A percentile compares a stretch with the other conserved stretches of the same genome.
These are phyloP conservation scores for Stellera chamaejasme DNA, from an alignment of 345 rosid species.

Conservation along the genomic window DNA sequence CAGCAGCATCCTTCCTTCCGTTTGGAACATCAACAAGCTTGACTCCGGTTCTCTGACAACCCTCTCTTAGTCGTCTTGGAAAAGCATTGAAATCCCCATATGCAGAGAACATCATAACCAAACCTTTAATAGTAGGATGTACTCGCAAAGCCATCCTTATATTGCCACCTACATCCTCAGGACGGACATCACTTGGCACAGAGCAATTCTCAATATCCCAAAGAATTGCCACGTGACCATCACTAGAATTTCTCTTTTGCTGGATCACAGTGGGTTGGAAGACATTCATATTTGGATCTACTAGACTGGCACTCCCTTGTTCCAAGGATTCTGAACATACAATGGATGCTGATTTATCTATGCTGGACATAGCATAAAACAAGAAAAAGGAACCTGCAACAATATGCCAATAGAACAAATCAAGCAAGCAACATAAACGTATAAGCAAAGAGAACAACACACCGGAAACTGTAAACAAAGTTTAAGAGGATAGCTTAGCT, in stretches of 20 bases:
- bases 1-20: conserved; percentile 96
- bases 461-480: not conserved
- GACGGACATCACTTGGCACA: conserved; percentile 83
- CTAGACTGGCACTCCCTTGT: conserved; percentile 14
- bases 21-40: conserved; percentile 93
- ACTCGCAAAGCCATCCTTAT: conserved; percentile 86
- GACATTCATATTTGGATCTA: conserved; percentile 25
- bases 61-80: conserved; percentile 91
- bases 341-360: conserved; percentile 18
- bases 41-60: conserved; percentile 97
- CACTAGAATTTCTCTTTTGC: conserved; percentile 28
- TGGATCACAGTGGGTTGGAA: conserved; percentile 22
- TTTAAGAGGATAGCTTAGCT: too few species aligned
- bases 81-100: conserved; percentile 94
- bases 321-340: conserved; percentile 22
- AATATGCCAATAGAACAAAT: not conserved
- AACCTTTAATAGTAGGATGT: conserved; percentile 77
- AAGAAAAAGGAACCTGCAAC: conserved; percentile 12
- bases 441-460: not conserved
- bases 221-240: conserved; percentile 76
- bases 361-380: conserved; percentile 25
- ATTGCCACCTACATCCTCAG: conserved; percentile 89
- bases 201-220: conserved; percentile 98
- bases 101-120: conserved; percentile 75
- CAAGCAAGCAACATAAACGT: not conserved